Evolutionary conservation across 1,139 yeast species (phyloP).

Genomic region (Debaryomyces psychrophilus): DNA sequence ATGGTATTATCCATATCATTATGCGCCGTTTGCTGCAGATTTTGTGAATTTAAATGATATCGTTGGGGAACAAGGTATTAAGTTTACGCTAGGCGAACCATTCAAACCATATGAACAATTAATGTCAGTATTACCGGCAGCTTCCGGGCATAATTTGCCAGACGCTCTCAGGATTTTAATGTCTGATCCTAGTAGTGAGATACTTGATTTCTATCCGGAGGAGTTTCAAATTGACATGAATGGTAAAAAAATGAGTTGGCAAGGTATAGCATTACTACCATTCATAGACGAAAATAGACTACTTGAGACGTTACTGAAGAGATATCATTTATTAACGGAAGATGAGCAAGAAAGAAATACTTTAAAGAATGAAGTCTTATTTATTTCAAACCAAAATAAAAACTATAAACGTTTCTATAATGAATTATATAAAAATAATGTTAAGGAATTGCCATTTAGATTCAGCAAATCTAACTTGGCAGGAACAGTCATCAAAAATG

Average conservation of each 20-base stretch:
- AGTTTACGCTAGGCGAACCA: conserved; percentile 74
- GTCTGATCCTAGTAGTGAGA: conserved; percentile 79
- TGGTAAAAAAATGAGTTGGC: conserved; percentile 95
- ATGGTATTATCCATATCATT: conserved; percentile 97
- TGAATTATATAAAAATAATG: conserved; percentile 35
- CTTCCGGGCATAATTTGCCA: conserved; percentile 91
- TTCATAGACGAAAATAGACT: conserved; percentile 85
- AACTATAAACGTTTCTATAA: conserved; percentile 43
- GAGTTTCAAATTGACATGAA: conserved; percentile 92
- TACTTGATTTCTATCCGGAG: conserved; percentile 89
- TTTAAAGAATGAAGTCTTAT: conserved; percentile 61
- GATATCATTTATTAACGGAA: conserved; percentile 65
- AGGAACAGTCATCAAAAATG: conserved; percentile 57
- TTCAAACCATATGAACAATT: conserved; percentile 93
- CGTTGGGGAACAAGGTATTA: conserved; percentile 56
- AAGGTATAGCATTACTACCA: conserved; percentile 87
- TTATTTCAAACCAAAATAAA: conserved; percentile 60
- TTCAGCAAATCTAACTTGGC: conserved; percentile 61
- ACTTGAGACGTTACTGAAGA: conserved; percentile 62
- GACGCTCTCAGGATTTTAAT: conserved; percentile 79
- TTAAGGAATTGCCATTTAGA: conserved; percentile 43
- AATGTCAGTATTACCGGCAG: conserved; percentile 97
- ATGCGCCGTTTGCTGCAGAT: conserved; percentile 96
- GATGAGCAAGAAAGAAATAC: conserved; percentile 75
- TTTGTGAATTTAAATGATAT: conserved; percentile 56